Base-by-base conservation (phyloP, 306 rosid species). In the Canavalia gladiata region DNA sequence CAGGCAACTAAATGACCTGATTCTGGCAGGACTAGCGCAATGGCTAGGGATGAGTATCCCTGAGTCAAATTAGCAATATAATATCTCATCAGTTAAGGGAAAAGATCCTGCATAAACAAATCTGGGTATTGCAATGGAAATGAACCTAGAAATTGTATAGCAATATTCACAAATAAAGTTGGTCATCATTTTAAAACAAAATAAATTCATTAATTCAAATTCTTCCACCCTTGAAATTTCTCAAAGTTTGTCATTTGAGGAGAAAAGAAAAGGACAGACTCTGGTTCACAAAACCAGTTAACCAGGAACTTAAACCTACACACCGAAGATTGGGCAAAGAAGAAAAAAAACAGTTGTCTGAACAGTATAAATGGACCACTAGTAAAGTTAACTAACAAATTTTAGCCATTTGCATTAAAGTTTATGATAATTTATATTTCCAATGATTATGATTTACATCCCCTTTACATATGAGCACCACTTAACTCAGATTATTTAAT, bases 21-120 rank as follows among this genome's bases (percentile, higher is more conserved):
- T 68, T 95, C 97, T 57, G 97, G 97, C 8, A 95, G 94, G 91
- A 85, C 94, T 80, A 92, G 77, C 55, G 97, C 97, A 72, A 88
- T 81, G 58, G 99, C 97, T 86, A 95, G 79, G 35, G 99, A 95
- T 47, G 99, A 95, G 81, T 95, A 95, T 68, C 99, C 99, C 99
- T 95, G 86, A 82, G 80, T 31, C 46, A 83, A 82, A 75, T 63
- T 42, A 79, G 71, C 51, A 62, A 80, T 60, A 43, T 18, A 54
- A 37, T 58, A 68, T 72, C 76, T 42, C 41, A 49, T 83, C 35
- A 56, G 68, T 42, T 62, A 42, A 29, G 49, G 50, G 68, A 65
- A 72, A 29, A 58, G 39, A 71, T 8, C 64, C 42, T 12, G 1
- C 29, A 28, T 29, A n/a, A 65, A 34, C 62, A 50, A 28, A 62